Base-by-base conservation (phyloP, 257 asterid species). In the Nicotiana knightiana region DNA sequence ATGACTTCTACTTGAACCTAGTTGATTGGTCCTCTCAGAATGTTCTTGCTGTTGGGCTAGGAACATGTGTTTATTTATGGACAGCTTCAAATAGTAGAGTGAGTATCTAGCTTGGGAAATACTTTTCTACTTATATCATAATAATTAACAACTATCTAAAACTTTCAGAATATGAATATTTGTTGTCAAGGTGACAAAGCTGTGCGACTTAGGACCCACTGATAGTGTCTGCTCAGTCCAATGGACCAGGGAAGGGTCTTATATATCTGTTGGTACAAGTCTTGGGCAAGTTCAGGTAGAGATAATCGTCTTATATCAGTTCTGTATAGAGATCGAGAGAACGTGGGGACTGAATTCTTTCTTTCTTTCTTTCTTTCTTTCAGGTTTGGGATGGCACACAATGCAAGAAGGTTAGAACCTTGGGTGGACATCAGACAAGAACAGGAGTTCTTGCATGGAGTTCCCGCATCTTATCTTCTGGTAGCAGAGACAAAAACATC, bases 11-110 rank as follows among this genome's bases (percentile, higher is more conserved):
- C 80, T 82, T 96, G 81, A 96, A 96, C 88, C 86, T 96, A 58
- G 99, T 96, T 1, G 99, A 96, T 84, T 96, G 99, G 99, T 96
- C 99, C 28, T 96, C 99, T 54, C 99, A 96, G 91, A 96, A 96
- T 90, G 94, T 94, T 21, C 99, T 96, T 85, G 99, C 99, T 9
- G 99, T 96, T 87, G 99, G 99, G 81, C 77, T 96, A 85, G 99
- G 99, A 35, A 96, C 97, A 63, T 92, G 93, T 85, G 98, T 96
- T 32, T 96, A 96, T 83, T 84, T 94, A 86, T 96, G 99, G 99
- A 94, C 94, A 86, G 98, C 98, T 64, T 89, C 98, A 12, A 96
- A 91, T 76, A 93, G 99, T 82, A 96, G 85, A 92, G 99, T 94
- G 83, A 82, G 98, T 87, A 26, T 32, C 28, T 58, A 58, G 26